Base-by-base conservation (phyloP, 306 rosid species). In the Glycine soja region DNA sequence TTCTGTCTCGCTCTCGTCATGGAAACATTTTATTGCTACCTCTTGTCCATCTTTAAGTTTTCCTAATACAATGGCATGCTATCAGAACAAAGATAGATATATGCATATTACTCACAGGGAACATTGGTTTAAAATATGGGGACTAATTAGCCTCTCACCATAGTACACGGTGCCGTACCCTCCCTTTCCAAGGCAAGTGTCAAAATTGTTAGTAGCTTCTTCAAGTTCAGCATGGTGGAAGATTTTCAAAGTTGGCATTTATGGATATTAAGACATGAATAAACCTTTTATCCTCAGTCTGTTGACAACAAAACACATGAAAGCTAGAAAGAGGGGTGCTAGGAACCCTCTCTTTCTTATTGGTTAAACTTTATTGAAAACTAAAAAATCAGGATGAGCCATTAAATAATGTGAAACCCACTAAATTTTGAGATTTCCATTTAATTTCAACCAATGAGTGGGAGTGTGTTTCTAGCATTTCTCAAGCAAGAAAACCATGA, bases 21-120 rank as follows among this genome's bases (percentile, higher is more conserved):
- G 86, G 59, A 86, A 88, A 18, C 92, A 86, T 82, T 92, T 92
- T 38, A 90, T 84, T 43, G 92, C 97, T 64, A 90, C 91, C 8
- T 72, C 56, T 62, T 93, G 69, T 36, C 93, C 93, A 51, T 90
- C 97, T 13, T 15, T 62, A 47, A 92, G 91, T 82, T 83, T 72
- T 67, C 95, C 95, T 92, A 58, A 38, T n/a, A 51, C 52, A 77
- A 53, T 24, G 42, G 24, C 62, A 64, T n/a, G n/a, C n/a, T n/a
- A n/a, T n/a, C n/a, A n/a, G n/a, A n/a, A n/a, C n/a, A n/a, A n/a
- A n/a, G n/a, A n/a, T n/a, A n/a, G n/a, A n/a, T n/a, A 34, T 34
- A n/a, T n/a, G n/a, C n/a, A n/a, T n/a, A n/a, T n/a, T n/a, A n/a
- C n/a, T n/a, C n/a, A n/a, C n/a, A n/a, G n/a, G n/a, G n/a, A n/a